Conservation (phyloP, 352 stramenopile genomes). For the Phytophthora aleatoria region DNA sequence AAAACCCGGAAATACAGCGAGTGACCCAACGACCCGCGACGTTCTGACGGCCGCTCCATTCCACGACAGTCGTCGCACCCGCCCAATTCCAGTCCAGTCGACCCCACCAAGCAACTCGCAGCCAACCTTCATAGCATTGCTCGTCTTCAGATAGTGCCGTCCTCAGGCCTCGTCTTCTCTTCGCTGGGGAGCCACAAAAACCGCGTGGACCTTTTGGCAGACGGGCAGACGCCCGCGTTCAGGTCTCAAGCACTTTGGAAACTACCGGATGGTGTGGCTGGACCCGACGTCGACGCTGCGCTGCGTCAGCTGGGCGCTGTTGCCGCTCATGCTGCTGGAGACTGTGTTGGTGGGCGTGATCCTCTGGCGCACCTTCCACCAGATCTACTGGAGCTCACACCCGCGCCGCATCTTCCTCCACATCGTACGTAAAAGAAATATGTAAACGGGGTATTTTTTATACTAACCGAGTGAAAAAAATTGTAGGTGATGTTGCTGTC, state of each 20-base stretch:
- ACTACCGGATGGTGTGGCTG: conserved; percentile 47
- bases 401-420: conserved; percentile 65
- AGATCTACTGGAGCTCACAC: conserved; percentile 67
- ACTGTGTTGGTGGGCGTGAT: conserved; percentile 40
- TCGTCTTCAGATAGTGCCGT: conserved; percentile 4
- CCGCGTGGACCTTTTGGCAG: conserved; percentile 10
- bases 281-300: conserved; percentile 26
- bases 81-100: background rate
- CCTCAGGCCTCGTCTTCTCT: conserved; percentile 9
- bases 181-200: conserved; percentile 22
- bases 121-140: background rate
- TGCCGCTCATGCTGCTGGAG: conserved; percentile 60
- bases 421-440: conserved; percentile 36
- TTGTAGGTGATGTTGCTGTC: conserved; percentile 48
- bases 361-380: conserved; percentile 63
- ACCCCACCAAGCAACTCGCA: conserved; percentile 2
- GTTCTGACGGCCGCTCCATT: conserved; percentile 10
- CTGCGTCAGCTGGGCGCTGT: conserved; percentile 51
- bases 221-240: conserved; percentile 12
- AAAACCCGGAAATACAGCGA: conserved; percentile 17
- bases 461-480: conserved; percentile 6
- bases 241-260: background rate
- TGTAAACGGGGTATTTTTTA: conserved; percentile 5
- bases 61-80: conserved; percentile 20
- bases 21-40: conserved; percentile 3